Base-by-base conservation (phyloP, 345 rosid genomes). In the Garcia nutans region DNA sequence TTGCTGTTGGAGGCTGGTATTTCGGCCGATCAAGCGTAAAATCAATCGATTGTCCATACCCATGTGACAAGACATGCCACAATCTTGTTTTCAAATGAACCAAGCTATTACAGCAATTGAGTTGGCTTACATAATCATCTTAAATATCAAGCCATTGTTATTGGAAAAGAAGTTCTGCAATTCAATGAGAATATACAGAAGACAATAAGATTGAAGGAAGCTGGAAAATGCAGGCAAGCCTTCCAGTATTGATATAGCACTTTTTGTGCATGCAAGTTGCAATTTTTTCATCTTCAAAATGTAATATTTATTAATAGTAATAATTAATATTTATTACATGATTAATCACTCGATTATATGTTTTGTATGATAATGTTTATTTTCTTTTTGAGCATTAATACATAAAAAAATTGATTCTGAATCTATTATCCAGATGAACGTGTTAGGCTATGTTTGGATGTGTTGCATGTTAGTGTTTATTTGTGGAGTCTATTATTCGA, bases 1-100 rank as follows among this genome's bases (percentile, higher is more conserved):
- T 87, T 66, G 93, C 98, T 0, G 98, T 93, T 13, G 99, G 97
- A 81, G 97, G 93, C 76, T 96, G 99, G 99, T 96, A 88, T 75
- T 96, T 93, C 49, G 95, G 86, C 6, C 87, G 98, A 41, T 83
- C 96, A 0, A 78, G 74, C 2, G 87, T 85, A 22, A 90, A 88
- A 89, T 76, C 83, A 72, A 82, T 93, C 0, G 99, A 96, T 76
- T 96, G 99, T 47, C 85, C 99, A 0, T 89, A 93, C 69, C 99
- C 98, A 2, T 93, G 99, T 49, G 99, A 96, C 85, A 88, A 78
- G 33, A 90, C 89, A 70, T 96, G 99, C 84, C 98, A 96, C 87
- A 92, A 93, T 84, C 82, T 96, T 71, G 92, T 96, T 44, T 96
- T 96, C 85, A 87, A 74, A 78, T 88, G 89, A 86, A 31, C 49